Base-by-base conservation (phyloP, 2,329 filamentous ascomycete genomes). In the Paecilomyces dactylethromorphus region DNA sequence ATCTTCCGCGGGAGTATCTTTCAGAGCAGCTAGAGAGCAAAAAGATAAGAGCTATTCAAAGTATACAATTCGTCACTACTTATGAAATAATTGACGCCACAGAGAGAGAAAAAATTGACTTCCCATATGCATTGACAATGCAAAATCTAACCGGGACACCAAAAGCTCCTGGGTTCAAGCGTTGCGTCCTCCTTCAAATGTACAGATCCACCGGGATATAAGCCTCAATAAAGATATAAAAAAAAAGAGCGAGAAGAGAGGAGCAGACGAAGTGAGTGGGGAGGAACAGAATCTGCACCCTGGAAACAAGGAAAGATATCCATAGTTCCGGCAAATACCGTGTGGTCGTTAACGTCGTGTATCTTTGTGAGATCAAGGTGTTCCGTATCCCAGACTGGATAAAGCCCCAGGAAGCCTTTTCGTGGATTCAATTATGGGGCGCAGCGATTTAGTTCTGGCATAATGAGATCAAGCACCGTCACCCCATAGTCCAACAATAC, bases 401-500 rank as follows among this genome's bases (percentile, higher is more conserved):
- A n/a, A n/a, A 18, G 39, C 15, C 39, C n/a, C 13, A 21, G 3
- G 39, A 18, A 18, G 39, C n/a, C n/a, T 10, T 45, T 45, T n/a
- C 39, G 15, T 45, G 39, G 5, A n/a, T 45, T n/a, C 35, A 39
- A 45, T 45, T 18, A 18, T 45, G 18, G n/a, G 13, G 35, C 6
- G 6, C 6, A 18, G 10, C 2, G 39, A 10, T 18, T 21, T 18
- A 10, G 39, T 8, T 45, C 18, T 18, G 39, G 18, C n/a, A n/a
- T n/a, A 18, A 18, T 18, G 35, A 18, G 53, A 53, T 70, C 65
- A 69, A 57, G 66, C 68, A 31, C 72, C 69, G 64, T 81, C 78
- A 1, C 78, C 78, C 78, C 78, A 81, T 29, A 80, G 72, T 7
- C 78, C 78, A 49, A 81, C 75, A 56, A 81, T 75, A 21, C 74